Percentiles rank a stretch among this genome's conserved stretches.
phyloP scores from a whole-genome alignment of 768 basidiomycete genomes.

The Cystobasidium tubakii region DNA sequence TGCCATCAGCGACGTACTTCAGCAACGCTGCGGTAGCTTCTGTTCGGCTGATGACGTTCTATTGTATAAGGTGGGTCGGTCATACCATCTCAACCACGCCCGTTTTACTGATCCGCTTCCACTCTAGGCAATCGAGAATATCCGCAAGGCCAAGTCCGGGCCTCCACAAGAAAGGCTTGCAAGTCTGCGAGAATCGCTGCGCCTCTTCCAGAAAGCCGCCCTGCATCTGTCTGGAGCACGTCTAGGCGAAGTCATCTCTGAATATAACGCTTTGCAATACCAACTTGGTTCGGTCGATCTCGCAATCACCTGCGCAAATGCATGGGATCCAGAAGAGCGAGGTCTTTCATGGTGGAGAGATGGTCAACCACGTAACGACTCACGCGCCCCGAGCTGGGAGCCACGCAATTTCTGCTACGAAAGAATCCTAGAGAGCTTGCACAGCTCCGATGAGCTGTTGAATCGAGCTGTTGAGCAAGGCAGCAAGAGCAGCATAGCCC shows the following conservation, averaged over 20 bases:
- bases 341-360: conserved; percentile 61
- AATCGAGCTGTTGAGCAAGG: conserved; percentile 51
- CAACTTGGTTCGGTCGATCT: conserved; percentile 80
- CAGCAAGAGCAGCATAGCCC: conserved; percentile 36
- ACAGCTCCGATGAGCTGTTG: conserved; percentile 63
- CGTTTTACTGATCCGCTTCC: background rate
- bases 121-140: conserved; percentile 77
- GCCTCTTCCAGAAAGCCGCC: conserved; percentile 82
- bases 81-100: no score
- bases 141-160: conserved; percentile 79
- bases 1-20: conserved; percentile 87
- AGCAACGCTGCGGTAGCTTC: conserved; percentile 92
- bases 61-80: conserved; percentile 71
- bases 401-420: conserved; percentile 70
- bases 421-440: conserved; percentile 72
- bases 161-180: conserved; percentile 68
- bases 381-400: conserved; percentile 59
- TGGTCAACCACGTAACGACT: conserved; percentile 59
- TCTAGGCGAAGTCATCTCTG: conserved; percentile 75
- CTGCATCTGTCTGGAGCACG: conserved; percentile 75
- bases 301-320: conserved; percentile 72
- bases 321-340: conserved; percentile 67
- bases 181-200: conserved; percentile 78
- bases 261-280: conserved; percentile 78
- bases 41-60: conserved; percentile 97